phyloP scores from a whole-genome alignment of 2,329 filamentous ascomycete species.

The Fusarium verticillioides region DNA sequence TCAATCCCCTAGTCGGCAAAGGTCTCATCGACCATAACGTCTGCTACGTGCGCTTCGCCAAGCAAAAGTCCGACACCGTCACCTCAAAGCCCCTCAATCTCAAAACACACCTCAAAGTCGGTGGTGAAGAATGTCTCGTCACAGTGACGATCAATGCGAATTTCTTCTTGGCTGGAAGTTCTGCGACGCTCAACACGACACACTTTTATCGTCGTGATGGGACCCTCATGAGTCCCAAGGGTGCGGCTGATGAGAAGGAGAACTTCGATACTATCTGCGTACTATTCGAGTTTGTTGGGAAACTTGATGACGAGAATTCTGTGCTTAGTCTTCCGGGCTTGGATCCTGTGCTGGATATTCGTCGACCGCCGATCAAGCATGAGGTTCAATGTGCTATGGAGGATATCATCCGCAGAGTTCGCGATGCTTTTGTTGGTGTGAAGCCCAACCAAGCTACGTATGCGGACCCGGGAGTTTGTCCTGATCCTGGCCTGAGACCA shows the following conservation, averaged over 20 bases:
- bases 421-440: constrained; percentile 6
- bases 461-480: background rate
- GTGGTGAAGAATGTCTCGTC: constrained; percentile 8
- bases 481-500: constrained; percentile 2
- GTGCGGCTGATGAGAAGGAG: constrained; percentile 4
- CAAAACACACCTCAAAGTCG: constrained; percentile 21
- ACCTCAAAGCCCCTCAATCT: constrained; percentile 29
- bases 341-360: constrained; percentile 21
- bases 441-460: background rate
- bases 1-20: constrained; percentile 6
- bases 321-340: constrained; percentile 18
- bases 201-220: constrained; percentile 24
- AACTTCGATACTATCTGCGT: constrained; percentile 33
- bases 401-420: background rate
- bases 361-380: constrained; percentile 4
- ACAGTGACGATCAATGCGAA: constrained; percentile 35
- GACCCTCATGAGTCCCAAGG: constrained; percentile 8
- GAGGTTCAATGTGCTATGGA: constrained; percentile 25
- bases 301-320: constrained; percentile 7
- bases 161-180: constrained; percentile 33
- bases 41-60: constrained; percentile 29
- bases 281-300: constrained; percentile 23
- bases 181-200: constrained; percentile 19
- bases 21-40: constrained; percentile 34
- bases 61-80: constrained; percentile 2